Base-by-base conservation (phyloP, 116 monocot genomes). In the Trichopus zeylanicus region DNA sequence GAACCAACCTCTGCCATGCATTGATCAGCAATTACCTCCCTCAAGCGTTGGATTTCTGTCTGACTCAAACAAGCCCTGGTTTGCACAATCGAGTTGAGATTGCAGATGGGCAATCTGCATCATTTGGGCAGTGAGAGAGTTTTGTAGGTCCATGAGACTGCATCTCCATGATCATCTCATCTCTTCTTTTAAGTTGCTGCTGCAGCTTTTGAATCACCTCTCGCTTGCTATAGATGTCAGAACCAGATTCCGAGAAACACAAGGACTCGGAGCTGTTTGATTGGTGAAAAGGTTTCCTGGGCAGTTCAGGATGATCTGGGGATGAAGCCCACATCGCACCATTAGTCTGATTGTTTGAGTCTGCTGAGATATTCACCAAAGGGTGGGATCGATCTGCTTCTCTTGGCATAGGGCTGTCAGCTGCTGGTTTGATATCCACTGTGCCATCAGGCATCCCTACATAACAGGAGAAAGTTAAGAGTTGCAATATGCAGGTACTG, bases 151-250 rank as follows among this genome's bases (percentile, higher is more conserved):
- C 0, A 47, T 66, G 91, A 7, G 72, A 26, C 57, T 97, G 97
- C 97, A 97, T 90, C 31, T 87, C 91, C 68, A 97, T 61, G 56
- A 97, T 87, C 90, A 97, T 97, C 42, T 97, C 90, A 26, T 90
- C 97, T 7, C 90, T 61, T 52, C 79, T 80, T 55, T 82, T 97
- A 10, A 97, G 84, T 47, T 97, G 90, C 59, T 78, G 81, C 19
- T 91, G 62, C 11, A 97, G 77, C 65, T 81, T 97, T 29, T 84
- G 74, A 60, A 97, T 84, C 11, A 90, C 90, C 55, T 97, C 90
- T 55, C 84, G 55, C 64, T 84, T 95, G 76, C 64, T 79, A 62
- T 79, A 80, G 20, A 97, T 79, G 51, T 90, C 97, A 8, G 97
- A 97, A 24, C 97, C 97, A 28, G 81, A 87, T 64, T 97, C 97